phyloP scores from a whole-genome alignment of 1,284 basidiomycete genomes.

The Phellopilus nigrolimitatus region DNA sequence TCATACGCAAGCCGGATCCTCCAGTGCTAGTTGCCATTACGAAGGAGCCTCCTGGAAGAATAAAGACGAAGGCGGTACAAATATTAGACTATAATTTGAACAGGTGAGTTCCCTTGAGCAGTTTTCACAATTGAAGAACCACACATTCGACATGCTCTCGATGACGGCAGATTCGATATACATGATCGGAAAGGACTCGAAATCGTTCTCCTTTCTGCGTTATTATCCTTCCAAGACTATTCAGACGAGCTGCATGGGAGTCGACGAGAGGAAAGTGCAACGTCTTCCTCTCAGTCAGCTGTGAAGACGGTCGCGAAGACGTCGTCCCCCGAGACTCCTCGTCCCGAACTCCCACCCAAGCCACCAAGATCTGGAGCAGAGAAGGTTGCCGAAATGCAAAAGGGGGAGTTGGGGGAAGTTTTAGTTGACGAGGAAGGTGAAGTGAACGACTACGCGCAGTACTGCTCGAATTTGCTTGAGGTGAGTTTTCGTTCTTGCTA shows the following conservation, averaged over 20 bases:
- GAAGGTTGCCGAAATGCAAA: conserved; percentile 63
- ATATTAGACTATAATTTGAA: conserved; percentile 79
- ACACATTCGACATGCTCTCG: too few relatives aligned
- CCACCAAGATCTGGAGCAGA: conserved; percentile 47
- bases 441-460: conserved; percentile 62
- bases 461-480: conserved; percentile 60
- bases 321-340: conserved; percentile 29
- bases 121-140: too few relatives aligned
- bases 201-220: conserved; percentile 69
- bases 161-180: conserved; percentile 77
- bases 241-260: conserved; percentile 52
- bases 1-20: conserved; percentile 80
- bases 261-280: conserved; percentile 21
- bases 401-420: conserved; percentile 70
- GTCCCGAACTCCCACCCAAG: conserved; percentile 56
- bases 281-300: conserved; percentile 20
- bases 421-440: conserved; percentile 61
- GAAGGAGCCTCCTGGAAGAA: conserved; percentile 63
- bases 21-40: conserved; percentile 77
- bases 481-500: conserved; percentile 32
- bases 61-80: conserved; percentile 66
- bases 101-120: conserved; percentile 48
- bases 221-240: conserved; percentile 71
- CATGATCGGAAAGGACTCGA: conserved; percentile 79
- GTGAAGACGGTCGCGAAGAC: conserved; percentile 14